A percentile compares a stretch with the other conserved stretches of the same genome.
Evolutionary conservation across 108 stramenopile genomes (phyloP).

Genomic region (Cyclotella kingstonii): DNA sequence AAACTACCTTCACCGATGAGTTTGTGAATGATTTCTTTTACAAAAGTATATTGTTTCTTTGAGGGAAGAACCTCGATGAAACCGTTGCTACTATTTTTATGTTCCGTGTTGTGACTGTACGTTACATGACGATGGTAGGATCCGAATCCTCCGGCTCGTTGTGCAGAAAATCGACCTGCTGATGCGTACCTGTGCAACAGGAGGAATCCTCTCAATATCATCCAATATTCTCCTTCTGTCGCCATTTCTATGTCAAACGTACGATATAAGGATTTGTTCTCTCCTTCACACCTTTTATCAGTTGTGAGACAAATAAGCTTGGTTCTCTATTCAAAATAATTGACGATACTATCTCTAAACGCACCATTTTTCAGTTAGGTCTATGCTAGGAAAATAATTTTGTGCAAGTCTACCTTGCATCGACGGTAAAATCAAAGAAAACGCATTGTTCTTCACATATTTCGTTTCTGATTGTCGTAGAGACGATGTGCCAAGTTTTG

Average conservation of each 20-base stretch:
- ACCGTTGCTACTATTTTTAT: constrained; percentile 3
- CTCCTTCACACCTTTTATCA: constrained; percentile 50
- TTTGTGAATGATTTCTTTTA: constrained; percentile 34
- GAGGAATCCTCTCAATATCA: constrained; percentile 82
- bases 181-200: constrained; percentile 82
- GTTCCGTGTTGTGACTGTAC: constrained; percentile 6
- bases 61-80: constrained; percentile 36
- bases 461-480: constrained; percentile 68
- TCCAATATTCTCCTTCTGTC: constrained; percentile 89
- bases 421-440: constrained; percentile 61
- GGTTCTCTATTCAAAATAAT: too few relatives aligned
- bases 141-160: constrained; percentile 75
- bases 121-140: constrained; percentile 44
- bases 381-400: constrained; percentile 32
- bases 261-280: constrained; percentile 53
- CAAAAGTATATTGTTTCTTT: background rate
- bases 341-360: too few relatives aligned
- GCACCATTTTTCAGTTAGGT: constrained; percentile 65
- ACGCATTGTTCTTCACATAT: constrained; percentile 57
- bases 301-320: background rate
- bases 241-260: constrained; percentile 85
- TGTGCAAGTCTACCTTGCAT: constrained; percentile 22
- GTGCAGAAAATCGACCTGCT: constrained; percentile 69
- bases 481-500: constrained; percentile 63
- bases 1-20: constrained; percentile 44